phyloP scores from a whole-genome alignment of 2,329 filamentous ascomycete genomes.

The Colletotrichum agaves region DNA sequence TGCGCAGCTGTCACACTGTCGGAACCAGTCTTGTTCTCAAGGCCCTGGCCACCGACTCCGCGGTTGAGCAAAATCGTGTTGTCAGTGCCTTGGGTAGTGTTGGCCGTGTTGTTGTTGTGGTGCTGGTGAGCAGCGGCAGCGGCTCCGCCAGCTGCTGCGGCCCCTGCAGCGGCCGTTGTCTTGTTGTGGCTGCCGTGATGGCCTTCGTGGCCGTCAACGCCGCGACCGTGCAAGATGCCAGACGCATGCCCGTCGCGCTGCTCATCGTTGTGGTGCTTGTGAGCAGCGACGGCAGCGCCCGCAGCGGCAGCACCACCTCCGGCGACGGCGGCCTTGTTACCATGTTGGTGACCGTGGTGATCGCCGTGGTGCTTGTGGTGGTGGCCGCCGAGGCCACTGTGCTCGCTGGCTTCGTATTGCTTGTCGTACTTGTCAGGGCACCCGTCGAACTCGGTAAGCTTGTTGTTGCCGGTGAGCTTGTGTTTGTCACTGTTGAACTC shows the following conservation, averaged over 20 bases:
- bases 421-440: slow-evolving; percentile 62
- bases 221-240: not conserved
- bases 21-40: not conserved
- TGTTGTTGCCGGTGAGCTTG: slow-evolving; percentile 16
- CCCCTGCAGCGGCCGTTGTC: not conserved
- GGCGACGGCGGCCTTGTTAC: not conserved
- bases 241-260: not conserved
- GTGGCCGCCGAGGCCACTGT: not conserved
- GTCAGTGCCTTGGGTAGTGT: not conserved
- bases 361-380: not conserved
- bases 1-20: slow-evolving; percentile 11
- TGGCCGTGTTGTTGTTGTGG: not conserved
- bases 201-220: not conserved
- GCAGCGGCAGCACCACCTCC: not conserved
- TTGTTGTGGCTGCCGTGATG: not conserved
- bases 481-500: slow-evolving; percentile 68
- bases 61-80: not conserved
- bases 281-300: not conserved
- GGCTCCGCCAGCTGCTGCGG: not conserved
- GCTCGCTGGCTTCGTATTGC: slow-evolving; percentile 32
- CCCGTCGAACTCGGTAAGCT: slow-evolving; percentile 69
- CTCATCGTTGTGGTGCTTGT: slow-evolving; percentile 13
- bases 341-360: not conserved
- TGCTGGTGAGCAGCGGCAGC: not conserved
- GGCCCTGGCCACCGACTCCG: not conserved